Conservation (phyloP, 331 rosid species). For the Quercus lobata region DNA sequence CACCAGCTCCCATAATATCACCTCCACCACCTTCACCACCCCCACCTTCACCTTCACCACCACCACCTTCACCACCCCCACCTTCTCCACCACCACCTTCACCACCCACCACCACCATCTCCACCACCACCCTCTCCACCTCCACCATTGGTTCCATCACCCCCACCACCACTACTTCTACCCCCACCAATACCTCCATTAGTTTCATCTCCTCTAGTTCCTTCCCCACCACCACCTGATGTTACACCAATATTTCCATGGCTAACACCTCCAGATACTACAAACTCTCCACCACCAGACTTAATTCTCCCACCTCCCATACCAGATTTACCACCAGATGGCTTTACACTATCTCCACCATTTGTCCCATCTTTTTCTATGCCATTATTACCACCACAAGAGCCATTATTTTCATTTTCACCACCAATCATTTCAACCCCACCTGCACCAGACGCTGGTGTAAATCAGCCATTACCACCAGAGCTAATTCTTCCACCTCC, state of each 20-base stretch:
- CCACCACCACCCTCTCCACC: slow-evolving; percentile 25
- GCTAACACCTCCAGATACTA: too few species aligned
- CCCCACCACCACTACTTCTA: slow-evolving; percentile 6
- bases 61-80: not conserved
- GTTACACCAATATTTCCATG: not conserved
- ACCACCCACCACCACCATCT: slow-evolving; percentile 9
- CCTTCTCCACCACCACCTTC: slow-evolving; percentile 13
- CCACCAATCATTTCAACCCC: slow-evolving; percentile 13
- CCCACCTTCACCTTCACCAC: not conserved
- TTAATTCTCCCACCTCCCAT: slow-evolving; percentile 23
- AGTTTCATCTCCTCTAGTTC: slow-evolving; percentile 41
- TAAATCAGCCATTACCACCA: slow-evolving; percentile 7
- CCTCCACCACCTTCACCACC: not conserved
- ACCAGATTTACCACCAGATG: slow-evolving; percentile 16
- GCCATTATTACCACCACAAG: slow-evolving; percentile 15
- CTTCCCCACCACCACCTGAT: slow-evolving; percentile 12
- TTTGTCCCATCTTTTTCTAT: too few species aligned
- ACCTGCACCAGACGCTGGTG: slow-evolving; percentile 18
- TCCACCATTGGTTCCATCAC: not conserved
- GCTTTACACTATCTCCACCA: slow-evolving; percentile 10
- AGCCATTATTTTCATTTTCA: slow-evolving; percentile 26
- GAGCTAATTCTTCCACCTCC: slow-evolving; percentile 28
- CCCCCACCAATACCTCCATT: slow-evolving; percentile 38
- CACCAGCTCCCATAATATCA: slow-evolving; percentile 1
- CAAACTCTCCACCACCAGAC: not conserved